Evolutionary conservation across 208 protist species (phyloP).

Genomic region (Wallacemonas collosoma): DNA sequence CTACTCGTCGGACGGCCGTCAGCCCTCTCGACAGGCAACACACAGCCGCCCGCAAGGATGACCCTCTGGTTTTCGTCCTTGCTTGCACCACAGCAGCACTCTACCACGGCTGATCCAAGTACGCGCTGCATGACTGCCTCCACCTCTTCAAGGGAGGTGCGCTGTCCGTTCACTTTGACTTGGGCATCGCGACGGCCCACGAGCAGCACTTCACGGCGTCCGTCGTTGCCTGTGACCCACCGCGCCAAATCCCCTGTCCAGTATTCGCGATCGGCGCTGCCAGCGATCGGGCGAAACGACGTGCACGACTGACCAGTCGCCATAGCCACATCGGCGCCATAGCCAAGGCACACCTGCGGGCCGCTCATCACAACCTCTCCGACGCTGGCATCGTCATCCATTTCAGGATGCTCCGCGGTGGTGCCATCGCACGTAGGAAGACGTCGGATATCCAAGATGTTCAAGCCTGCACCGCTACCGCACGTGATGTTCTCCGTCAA

Average conservation of each 20-base stretch:
- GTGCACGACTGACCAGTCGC: background rate
- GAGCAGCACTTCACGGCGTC: constrained; percentile 17
- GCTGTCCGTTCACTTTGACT: constrained; percentile 64
- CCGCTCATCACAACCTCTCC: constrained; percentile 49
- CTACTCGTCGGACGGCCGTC: background rate
- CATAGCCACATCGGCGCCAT: constrained; percentile 22
- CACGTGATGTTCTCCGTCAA: constrained; percentile 30
- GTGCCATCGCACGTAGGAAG: background rate
- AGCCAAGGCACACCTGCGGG: constrained; percentile 58
- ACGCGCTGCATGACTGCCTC: constrained; percentile 31
- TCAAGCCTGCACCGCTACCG: constrained; percentile 25
- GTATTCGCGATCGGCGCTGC: constrained; percentile 29
- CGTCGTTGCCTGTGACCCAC: constrained; percentile 4
- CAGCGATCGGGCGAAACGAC: constrained; percentile 9
- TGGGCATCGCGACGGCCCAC: constrained; percentile 51
- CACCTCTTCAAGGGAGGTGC: constrained; percentile 60
- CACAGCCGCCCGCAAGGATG: constrained; percentile 6
- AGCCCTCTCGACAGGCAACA: background rate
- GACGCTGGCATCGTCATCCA: constrained; percentile 6
- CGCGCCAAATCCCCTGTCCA: constrained; percentile 46
- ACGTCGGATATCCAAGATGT: constrained; percentile 20
- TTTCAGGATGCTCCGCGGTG: background rate
- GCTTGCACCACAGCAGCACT: constrained; percentile 33
- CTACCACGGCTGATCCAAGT: constrained; percentile 10
- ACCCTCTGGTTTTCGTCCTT: background rate